Conservation (phyloP, 331 rosid genomes). For the Pyrus hybrid region DNA sequence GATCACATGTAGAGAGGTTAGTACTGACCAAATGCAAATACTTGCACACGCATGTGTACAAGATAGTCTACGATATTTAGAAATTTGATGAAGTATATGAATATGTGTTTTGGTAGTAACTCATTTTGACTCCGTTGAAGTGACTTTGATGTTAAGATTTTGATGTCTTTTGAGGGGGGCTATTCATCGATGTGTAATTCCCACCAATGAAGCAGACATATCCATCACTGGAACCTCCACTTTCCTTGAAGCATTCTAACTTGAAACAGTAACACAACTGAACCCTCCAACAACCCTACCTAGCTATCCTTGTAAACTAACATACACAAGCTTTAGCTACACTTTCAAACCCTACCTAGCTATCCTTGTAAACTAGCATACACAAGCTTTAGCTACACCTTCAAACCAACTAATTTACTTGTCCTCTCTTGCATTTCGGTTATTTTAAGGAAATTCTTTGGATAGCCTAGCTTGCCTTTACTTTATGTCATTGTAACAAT, state of each 20-base stretch:
- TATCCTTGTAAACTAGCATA: not conserved
- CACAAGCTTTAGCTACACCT: not conserved
- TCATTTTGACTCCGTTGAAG: not conserved
- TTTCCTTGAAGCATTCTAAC: not conserved
- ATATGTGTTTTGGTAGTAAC: not conserved
- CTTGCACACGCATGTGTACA: not conserved
- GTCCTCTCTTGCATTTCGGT: not conserved
- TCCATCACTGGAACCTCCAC: too few relatives aligned
- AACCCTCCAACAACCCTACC: constrained; percentile 4
- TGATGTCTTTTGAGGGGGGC: not conserved
- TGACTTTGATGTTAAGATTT: too few relatives aligned
- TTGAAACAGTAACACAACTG: not conserved
- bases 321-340: not conserved
- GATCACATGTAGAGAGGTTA: too few relatives aligned
- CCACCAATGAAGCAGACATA: not conserved
- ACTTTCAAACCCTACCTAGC: not conserved
- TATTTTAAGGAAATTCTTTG: not conserved
- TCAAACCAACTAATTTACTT: constrained; percentile 1
- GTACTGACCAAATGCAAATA: too few relatives aligned
- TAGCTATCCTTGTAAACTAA: not conserved
- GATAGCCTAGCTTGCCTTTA: not conserved
- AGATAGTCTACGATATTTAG: not conserved
- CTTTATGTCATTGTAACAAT: not conserved
- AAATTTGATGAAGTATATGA: too few relatives aligned
- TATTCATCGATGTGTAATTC: too few relatives aligned